Evolutionary conservation across 768 basidiomycete genomes (phyloP).

Genomic region (Mycena galericulata): DNA sequence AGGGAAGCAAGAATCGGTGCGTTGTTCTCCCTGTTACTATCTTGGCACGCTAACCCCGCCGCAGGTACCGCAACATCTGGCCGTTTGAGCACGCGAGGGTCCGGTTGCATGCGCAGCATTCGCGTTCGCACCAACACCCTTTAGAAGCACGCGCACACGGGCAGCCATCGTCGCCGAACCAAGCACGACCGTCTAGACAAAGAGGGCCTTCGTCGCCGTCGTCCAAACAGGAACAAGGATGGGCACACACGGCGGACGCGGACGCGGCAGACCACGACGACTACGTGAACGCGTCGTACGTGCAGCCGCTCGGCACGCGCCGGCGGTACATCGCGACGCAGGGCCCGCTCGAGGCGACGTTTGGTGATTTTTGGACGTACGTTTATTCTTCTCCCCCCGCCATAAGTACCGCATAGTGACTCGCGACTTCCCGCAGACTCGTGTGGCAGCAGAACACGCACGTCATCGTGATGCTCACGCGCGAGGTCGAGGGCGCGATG

Average conservation of each 20-base stretch:
- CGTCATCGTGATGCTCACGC: slow-evolving; percentile 97
- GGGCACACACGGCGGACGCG: too few species aligned
- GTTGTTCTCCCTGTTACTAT: slow-evolving; percentile 25
- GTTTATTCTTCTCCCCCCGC: slow-evolving; percentile 44
- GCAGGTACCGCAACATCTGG: slow-evolving; percentile 98
- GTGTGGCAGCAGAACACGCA: slow-evolving; percentile 96
- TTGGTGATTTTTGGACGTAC: slow-evolving; percentile 94
- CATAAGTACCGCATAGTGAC: too few species aligned
- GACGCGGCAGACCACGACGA: slow-evolving; percentile 74
- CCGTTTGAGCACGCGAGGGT: slow-evolving; percentile 97
- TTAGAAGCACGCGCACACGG: background rate
- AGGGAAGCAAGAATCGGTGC: slow-evolving; percentile 92
- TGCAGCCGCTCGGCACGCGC: slow-evolving; percentile 86
- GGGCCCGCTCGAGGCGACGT: slow-evolving; percentile 91
- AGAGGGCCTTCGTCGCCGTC: too few species aligned
- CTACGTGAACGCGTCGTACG: slow-evolving; percentile 95
- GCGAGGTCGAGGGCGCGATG: slow-evolving; percentile 87
- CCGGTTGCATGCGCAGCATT: slow-evolving; percentile 58
- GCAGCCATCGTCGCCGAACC: background rate
- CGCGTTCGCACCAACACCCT: slow-evolving; percentile 2
- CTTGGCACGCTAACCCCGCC: background rate
- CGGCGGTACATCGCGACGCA: slow-evolving; percentile 96
- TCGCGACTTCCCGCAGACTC: slow-evolving; percentile 60
- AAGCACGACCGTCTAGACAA: background rate
- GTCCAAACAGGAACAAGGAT: too few species aligned